Conservation (phyloP, 2,329 filamentous ascomycete genomes). For the Botrytis cinerea region DNA sequence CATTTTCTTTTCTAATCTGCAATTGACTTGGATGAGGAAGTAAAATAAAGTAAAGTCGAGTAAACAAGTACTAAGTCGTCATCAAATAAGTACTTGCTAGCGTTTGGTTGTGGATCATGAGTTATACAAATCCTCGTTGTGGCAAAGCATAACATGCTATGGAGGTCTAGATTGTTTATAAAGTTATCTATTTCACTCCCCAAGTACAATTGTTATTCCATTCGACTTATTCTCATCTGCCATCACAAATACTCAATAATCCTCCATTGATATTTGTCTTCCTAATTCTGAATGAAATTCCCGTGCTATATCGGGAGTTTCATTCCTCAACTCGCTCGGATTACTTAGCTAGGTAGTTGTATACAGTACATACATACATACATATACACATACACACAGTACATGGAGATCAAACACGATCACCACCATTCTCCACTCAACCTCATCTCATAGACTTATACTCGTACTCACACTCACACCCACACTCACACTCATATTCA, state of each 20-base stretch:
- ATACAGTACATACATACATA: not conserved
- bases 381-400: not conserved
- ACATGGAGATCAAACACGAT: not conserved
- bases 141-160: not conserved
- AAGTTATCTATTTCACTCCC: not conserved
- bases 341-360: not conserved
- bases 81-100: not conserved
- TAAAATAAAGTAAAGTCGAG: too few species aligned
- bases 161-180: not conserved
- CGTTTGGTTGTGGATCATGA: conserved; percentile 5
- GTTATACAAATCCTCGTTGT: not conserved
- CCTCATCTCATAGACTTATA: not conserved
- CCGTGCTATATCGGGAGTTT: not conserved
- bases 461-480: too few species aligned
- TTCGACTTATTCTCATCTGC: not conserved
- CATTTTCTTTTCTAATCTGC: not conserved
- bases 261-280: not conserved
- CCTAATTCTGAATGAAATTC: not conserved
- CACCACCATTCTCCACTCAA: not conserved
- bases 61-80: not conserved
- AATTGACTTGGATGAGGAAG: conserved; percentile 5
- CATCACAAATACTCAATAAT: not conserved
- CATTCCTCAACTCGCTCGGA: not conserved
- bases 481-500: too few species aligned
- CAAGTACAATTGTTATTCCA: not conserved